Evolutionary conservation across 2,329 filamentous ascomycete species (phyloP).

Genomic region (Ophiostoma pallidulum): DNA sequence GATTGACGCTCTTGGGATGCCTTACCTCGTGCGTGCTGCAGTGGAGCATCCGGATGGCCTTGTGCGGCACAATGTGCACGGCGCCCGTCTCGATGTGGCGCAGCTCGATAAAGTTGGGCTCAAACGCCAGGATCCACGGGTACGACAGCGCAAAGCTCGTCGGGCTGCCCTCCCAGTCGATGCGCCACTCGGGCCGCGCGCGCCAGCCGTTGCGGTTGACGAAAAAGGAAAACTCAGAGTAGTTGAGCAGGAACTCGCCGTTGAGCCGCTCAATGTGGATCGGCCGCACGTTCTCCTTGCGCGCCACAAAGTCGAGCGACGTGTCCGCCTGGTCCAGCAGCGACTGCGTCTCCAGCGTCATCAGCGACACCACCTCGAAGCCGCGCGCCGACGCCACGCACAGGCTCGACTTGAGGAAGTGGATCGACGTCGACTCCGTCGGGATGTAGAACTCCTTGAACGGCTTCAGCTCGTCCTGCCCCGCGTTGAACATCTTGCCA

Average conservation of each 20-base stretch:
- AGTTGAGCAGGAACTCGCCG: constrained; percentile 94
- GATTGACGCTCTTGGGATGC: constrained; percentile 9
- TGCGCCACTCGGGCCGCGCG: constrained; percentile 89
- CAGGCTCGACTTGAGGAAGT: constrained; percentile 92
- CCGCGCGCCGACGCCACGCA: constrained; percentile 93
- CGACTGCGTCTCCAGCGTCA: constrained; percentile 96
- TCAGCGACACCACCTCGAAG: constrained; percentile 92
- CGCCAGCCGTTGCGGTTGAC: constrained; percentile 98
- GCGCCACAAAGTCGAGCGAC: constrained; percentile 90
- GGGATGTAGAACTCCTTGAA: constrained; percentile 99
- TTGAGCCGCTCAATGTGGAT: constrained; percentile 97
- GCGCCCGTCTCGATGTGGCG: constrained; percentile 89
- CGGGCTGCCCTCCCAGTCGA: constrained; percentile 93
- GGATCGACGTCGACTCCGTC: constrained; percentile 93
- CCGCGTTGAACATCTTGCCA: constrained; percentile 86
- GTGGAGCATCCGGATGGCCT: constrained; percentile 95
- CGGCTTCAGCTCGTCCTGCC: constrained; percentile 89
- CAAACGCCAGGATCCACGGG: constrained; percentile 94
- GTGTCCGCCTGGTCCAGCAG: constrained; percentile 96
- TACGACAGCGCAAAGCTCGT: constrained; percentile 90
- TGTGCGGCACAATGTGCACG: constrained; percentile 91
- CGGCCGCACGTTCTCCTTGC: constrained; percentile 85
- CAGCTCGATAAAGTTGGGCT: constrained; percentile 95
- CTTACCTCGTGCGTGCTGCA: constrained; percentile 92
- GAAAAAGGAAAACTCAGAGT: constrained; percentile 98